Percentiles rank a stretch among this genome's conserved stretches.
Evolutionary conservation across 2,329 filamentous ascomycete genomes (phyloP).

Genomic region (Fusarium udum): DNA sequence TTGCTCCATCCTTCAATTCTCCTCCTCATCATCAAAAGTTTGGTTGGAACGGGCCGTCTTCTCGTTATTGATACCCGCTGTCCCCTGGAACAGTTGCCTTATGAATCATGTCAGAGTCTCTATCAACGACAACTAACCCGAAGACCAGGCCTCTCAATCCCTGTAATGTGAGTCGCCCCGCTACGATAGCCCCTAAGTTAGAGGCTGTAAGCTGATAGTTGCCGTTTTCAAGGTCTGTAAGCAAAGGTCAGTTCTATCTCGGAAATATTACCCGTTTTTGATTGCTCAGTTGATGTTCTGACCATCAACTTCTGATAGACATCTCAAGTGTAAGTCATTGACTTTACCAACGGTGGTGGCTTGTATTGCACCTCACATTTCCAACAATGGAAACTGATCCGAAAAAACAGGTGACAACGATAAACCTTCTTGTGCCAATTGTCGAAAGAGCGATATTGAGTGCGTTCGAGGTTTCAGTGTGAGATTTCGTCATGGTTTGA

Average conservation of each 20-base stretch:
- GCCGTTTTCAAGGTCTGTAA: slow-evolving; percentile 32
- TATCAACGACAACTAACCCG: not conserved
- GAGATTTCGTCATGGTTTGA: slow-evolving; percentile 43
- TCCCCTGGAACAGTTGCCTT: not conserved
- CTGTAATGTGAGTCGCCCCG: slow-evolving; percentile 29
- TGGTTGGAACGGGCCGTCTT: not conserved
- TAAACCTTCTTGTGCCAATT: slow-evolving; percentile 39
- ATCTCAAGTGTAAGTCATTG: slow-evolving; percentile 37
- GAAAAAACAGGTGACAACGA: slow-evolving; percentile 32
- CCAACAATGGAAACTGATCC: not conserved
- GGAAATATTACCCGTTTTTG: slow-evolving; percentile 10
- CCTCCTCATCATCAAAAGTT: slow-evolving; percentile 3
- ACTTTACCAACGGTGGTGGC: not conserved
- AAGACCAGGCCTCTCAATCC: slow-evolving; percentile 30
- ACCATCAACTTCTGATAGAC: slow-evolving; percentile 17
- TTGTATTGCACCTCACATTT: not conserved
- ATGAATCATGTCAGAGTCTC: slow-evolving; percentile 34
- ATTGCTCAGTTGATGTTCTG: slow-evolving; percentile 10
- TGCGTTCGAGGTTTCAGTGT: slow-evolving; percentile 44
- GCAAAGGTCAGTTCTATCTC: slow-evolving; percentile 31
- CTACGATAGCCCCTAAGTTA: not conserved
- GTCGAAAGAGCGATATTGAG: slow-evolving; percentile 39
- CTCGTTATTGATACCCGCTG: slow-evolving; percentile 3
- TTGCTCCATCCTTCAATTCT: slow-evolving; percentile 4
- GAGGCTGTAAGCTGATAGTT: slow-evolving; percentile 7